Evolutionary conservation across 208 protist species (phyloP).

Genomic region (Trichomonas tenax): DNA sequence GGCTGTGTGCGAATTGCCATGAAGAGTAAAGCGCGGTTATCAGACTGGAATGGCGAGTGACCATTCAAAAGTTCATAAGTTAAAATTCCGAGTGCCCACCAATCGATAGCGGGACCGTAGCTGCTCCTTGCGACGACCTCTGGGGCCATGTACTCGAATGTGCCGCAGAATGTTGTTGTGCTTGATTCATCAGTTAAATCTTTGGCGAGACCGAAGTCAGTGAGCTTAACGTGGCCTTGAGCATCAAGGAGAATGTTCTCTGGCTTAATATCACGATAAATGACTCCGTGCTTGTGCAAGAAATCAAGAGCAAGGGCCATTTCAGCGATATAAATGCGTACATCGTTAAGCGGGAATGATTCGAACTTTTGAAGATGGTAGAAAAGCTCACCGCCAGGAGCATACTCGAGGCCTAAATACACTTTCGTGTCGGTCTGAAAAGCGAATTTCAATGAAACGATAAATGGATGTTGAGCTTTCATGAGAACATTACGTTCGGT

Average conservation of each 20-base stretch:
- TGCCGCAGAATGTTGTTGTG: background rate
- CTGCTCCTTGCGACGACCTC: background rate
- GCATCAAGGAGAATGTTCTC: conserved; percentile 33
- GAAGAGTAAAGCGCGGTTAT: background rate
- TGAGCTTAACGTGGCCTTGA: conserved; percentile 29
- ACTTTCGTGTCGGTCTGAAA: background rate
- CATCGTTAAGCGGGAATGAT: background rate
- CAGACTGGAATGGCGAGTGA: background rate
- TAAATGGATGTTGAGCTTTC: background rate
- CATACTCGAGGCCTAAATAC: background rate
- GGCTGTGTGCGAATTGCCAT: background rate
- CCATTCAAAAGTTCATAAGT: background rate
- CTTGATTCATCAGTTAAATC: background rate
- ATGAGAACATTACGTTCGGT: background rate
- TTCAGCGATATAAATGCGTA: background rate
- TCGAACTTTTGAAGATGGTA: background rate
- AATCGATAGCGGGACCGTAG: background rate
- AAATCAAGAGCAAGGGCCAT: background rate
- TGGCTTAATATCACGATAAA: conserved; percentile 36
- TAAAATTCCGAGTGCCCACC: background rate
- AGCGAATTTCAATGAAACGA: background rate
- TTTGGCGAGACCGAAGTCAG: conserved; percentile 31
- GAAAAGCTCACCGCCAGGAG: background rate
- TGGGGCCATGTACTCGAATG: background rate
- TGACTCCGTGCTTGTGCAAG: conserved; percentile 29